phyloP scores from a whole-genome alignment of 192 early-diverging fungal species.

The Linderina pennispora region DNA sequence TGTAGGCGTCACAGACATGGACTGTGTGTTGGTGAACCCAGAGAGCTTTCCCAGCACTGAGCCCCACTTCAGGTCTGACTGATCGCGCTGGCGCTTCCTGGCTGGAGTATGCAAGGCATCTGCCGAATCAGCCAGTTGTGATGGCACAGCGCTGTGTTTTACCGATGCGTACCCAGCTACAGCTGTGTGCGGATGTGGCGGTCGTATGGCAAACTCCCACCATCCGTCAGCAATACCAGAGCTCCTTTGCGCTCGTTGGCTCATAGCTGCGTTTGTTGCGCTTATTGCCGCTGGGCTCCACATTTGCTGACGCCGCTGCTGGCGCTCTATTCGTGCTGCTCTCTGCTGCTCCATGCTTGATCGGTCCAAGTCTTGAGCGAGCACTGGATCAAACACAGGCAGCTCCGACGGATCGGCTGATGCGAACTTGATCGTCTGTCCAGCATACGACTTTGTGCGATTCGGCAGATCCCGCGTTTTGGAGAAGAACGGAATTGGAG shows the following conservation, averaged over 20 bases:
- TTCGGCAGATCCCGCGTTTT: constrained; percentile 7
- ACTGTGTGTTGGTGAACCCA: neutral
- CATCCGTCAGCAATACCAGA: constrained; percentile 1
- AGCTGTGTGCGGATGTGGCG: constrained; percentile 13
- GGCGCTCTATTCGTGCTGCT: neutral
- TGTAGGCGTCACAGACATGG: no score
- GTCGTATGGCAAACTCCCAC: constrained; percentile 29
- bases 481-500: constrained; percentile 14
- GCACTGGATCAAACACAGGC: constrained; percentile 21
- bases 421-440: neutral
- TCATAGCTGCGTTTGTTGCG: neutral
- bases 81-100: constrained; percentile 23
- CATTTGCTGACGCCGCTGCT: constrained; percentile 11
- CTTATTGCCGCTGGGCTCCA: constrained; percentile 9
- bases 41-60: constrained; percentile 24
- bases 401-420: neutral
- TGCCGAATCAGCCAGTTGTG: no score
- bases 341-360: no score
- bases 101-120: constrained; percentile 4
- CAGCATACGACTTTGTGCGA: constrained; percentile 5
- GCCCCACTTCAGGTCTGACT: constrained; percentile 39
- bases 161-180: no score
- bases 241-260: neutral
- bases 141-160: no score
- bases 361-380: constrained; percentile 2